phyloP scores from a whole-genome alignment of 78 protist genomes.

The slime mould (Dictyostelium discoideum) region DNA sequence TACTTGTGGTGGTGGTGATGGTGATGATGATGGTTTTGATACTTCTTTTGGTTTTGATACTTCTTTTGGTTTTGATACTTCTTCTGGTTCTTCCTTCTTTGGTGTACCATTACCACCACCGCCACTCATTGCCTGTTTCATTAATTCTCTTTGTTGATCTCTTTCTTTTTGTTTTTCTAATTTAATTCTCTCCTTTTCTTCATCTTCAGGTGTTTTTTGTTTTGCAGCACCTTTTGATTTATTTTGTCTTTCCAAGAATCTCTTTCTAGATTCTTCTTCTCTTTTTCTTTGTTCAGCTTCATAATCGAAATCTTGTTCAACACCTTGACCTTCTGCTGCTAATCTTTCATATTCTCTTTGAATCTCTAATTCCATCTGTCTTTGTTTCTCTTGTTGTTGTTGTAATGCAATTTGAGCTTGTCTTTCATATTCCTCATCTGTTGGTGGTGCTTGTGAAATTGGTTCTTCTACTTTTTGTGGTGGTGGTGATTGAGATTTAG shows the following conservation, averaged over 20 bases:
- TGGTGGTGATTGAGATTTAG: not conserved
- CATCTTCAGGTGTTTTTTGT: conserved; percentile 34
- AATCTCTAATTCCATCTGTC: conserved; percentile 59
- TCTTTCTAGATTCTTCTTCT: not conserved
- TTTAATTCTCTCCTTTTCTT: conserved; percentile 15
- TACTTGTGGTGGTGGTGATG: not conserved
- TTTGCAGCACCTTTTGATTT: not conserved
- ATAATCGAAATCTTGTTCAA: not conserved
- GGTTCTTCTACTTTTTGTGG: not conserved
- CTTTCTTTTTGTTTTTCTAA: conserved; percentile 57
- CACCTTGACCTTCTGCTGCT: conserved; percentile 31
- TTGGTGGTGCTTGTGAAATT: not conserved
- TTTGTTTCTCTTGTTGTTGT: conserved; percentile 46
- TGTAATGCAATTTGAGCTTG: not conserved
- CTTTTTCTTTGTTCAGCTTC: not conserved
- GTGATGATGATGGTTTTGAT: no score
- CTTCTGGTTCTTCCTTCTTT: not conserved
- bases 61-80: no score
- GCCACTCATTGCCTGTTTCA: conserved; percentile 45
- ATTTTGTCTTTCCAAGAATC: conserved; percentile 12
- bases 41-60: not conserved
- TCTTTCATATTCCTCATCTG: conserved; percentile 27
- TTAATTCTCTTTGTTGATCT: conserved; percentile 42
- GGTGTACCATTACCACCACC: not conserved
- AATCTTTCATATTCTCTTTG: conserved; percentile 65